Evolutionary conservation across 352 stramenopile genomes (phyloP).

Genomic region (Globisporangium iwayamae): DNA sequence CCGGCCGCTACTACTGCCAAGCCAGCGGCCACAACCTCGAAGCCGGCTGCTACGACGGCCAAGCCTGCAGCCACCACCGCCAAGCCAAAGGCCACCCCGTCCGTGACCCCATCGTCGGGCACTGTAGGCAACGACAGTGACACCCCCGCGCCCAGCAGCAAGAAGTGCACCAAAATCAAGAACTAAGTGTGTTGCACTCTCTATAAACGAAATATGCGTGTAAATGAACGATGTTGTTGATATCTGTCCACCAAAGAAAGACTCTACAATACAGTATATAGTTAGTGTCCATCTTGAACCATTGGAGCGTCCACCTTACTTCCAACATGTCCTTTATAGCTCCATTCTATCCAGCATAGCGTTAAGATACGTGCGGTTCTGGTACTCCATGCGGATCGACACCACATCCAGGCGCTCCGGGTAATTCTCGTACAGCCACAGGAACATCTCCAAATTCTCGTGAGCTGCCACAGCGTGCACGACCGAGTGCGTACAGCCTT

Average conservation of each 20-base stretch:
- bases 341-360: slow-evolving; percentile 2
- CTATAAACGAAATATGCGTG: neutral
- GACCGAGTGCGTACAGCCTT: neutral
- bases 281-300: neutral
- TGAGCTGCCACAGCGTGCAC: neutral
- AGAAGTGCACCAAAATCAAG: slow-evolving; percentile 9
- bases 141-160: neutral
- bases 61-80: slow-evolving; percentile 5
- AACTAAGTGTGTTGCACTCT: neutral
- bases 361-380: neutral
- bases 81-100: slow-evolving; percentile 3
- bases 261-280: no score
- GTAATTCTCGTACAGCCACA: slow-evolving; percentile 3
- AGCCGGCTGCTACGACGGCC: neutral
- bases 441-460: neutral
- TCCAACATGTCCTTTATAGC: neutral
- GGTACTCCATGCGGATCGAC: slow-evolving; percentile 7
- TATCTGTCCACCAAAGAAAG: neutral
- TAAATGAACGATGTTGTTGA: neutral
- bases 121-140: slow-evolving; percentile 7
- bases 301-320: neutral
- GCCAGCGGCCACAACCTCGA: neutral
- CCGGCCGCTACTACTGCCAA: neutral
- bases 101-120: neutral
- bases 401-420: neutral